Evolutionary conservation across 768 basidiomycete species (phyloP).

Genomic region (Trametopsis cervina): DNA sequence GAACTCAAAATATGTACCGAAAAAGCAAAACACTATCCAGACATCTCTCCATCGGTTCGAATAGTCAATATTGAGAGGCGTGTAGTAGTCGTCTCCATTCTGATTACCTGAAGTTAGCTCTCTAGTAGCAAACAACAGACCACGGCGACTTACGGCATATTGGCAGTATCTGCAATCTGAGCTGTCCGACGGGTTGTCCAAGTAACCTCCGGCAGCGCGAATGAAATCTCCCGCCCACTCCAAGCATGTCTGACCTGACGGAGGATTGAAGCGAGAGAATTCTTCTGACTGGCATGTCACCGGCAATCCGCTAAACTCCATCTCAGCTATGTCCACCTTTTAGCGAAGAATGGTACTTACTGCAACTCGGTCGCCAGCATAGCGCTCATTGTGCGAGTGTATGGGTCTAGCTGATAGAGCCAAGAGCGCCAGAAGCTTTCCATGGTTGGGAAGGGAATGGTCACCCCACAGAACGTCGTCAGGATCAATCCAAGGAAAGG

Average conservation of each 20-base stretch:
- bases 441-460: conserved; percentile 61
- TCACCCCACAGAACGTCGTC: conserved; percentile 74
- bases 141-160: conserved; percentile 34
- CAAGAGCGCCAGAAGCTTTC: conserved; percentile 68
- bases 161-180: conserved; percentile 67
- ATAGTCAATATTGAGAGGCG: conserved; percentile 60
- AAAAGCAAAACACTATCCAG: conserved; percentile 58
- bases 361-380: conserved; percentile 76
- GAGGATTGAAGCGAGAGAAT: conserved; percentile 66
- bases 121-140: neutral
- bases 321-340: neutral
- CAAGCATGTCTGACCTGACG: conserved; percentile 63
- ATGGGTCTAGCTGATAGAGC: conserved; percentile 69
- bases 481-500: conserved; percentile 65
- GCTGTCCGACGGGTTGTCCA: conserved; percentile 59
- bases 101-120: conserved; percentile 14
- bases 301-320: conserved; percentile 41
- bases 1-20: conserved; percentile 32
- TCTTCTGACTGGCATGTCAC: conserved; percentile 65
- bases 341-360: conserved; percentile 24
- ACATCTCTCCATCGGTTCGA: conserved; percentile 61
- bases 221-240: conserved; percentile 70
- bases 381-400: conserved; percentile 61
- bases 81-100: conserved; percentile 65
- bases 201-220: conserved; percentile 57